Conservation (phyloP, 129 eudicot genomes). For the Erigeron canadensis region DNA sequence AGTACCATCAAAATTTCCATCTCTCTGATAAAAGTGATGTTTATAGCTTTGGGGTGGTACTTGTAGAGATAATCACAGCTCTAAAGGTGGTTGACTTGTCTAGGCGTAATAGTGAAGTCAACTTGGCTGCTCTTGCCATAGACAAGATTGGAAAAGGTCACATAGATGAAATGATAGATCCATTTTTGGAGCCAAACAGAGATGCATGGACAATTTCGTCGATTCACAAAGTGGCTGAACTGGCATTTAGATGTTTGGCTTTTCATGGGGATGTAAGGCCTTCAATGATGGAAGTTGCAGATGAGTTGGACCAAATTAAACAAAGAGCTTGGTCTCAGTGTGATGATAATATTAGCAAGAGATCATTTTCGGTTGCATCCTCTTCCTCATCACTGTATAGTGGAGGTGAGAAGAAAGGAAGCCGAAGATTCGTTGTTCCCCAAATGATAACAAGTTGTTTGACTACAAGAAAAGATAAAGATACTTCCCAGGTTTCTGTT, state of each 20-base stretch:
- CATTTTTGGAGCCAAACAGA: conserved; percentile 67
- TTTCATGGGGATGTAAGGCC: conserved; percentile 95
- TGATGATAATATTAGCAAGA: conserved; percentile 51
- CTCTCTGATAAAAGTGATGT: conserved; percentile 96
- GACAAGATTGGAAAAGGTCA: conserved; percentile 80
- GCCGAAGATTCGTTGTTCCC: conserved; percentile 48
- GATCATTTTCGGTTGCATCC: conserved; percentile 60
- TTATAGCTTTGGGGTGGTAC: conserved; percentile 92
- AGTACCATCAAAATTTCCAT: conserved; percentile 90
- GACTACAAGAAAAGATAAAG: conserved; percentile 40
- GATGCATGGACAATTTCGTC: conserved; percentile 87
- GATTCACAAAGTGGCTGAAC: conserved; percentile 83
- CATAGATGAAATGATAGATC: conserved; percentile 77
- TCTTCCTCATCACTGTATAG: conserved; percentile 54
- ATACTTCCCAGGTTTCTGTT: conserved; percentile 63
- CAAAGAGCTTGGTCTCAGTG: conserved; percentile 23
- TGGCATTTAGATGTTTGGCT: conserved; percentile 93
- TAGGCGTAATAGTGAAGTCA: conserved; percentile 68
- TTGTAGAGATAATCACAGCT: conserved; percentile 84
- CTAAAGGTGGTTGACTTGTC: conserved; percentile 87
- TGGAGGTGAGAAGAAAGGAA: conserved; percentile 53
- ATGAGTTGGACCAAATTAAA: conserved; percentile 77
- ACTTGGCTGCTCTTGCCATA: conserved; percentile 81
- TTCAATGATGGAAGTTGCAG: conserved; percentile 90
- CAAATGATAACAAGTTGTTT: conserved; percentile 40